Evolutionary conservation across 116 monocot genomes (phyloP), one percentile per base, ranked within the genome.

Genomic region (Phalaenopsis hybrid): DNA sequence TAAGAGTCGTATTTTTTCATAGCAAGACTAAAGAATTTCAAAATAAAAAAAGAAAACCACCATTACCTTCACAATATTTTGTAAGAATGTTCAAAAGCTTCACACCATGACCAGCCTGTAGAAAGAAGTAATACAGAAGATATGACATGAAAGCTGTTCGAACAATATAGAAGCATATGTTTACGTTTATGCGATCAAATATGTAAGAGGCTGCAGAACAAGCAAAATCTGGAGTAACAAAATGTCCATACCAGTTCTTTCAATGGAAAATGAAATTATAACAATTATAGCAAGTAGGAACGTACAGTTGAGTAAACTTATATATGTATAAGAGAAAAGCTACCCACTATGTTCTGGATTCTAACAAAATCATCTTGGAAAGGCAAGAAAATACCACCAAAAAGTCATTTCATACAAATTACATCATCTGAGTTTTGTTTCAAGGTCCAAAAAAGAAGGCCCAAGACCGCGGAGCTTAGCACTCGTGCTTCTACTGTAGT

Each of bases 1-100:
- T 37, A 69, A 70, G 49, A 73, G 6, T 5, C 37, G 31, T 11
- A 15, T 72, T 72, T 8, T 34, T 41, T 34, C 41, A 72, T n/a
- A 37, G 37, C 21, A 72, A 34, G 12, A 41, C 15, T 72, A 21
- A 25, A 28, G 28, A 67, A 67, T 25, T 13, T 34, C 5, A 67
- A 44, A 31, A 31, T 31, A 55, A 13, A 77, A 41, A 41, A 41
- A 43, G 28, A 28, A 17, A 67, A 46, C 58, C 16, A 75, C 0
- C 21, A 61, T 69, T 90, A 96, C 96, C 96, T 91, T 97, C 97
- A 86, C 88, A 94, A 81, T 93, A 97, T 78, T 97, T 97, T 74
- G 97, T 83, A 84, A 97, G 95, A 87, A 97, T 94, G 67, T 93
- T 97, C 85, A 97, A 81, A 46, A 97, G 89, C 80, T 92, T 89